Evolutionary conservation across 371 early-diverging fungal genomes (phyloP), one percentile per base, ranked within the genome.

Genomic region (Mucor saturninus): DNA sequence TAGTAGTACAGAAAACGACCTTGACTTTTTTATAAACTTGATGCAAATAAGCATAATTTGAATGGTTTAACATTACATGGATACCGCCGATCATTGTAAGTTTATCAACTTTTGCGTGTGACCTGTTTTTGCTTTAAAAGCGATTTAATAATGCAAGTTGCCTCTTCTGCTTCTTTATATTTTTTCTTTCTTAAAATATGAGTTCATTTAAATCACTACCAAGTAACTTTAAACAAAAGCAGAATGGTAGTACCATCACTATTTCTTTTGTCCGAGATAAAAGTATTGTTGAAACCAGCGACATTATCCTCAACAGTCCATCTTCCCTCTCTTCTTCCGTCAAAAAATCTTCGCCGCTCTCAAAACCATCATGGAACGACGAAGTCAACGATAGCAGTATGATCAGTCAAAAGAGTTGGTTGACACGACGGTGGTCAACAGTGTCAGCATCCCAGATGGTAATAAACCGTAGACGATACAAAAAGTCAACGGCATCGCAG

Each of bases 391-490:
- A 48, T 7, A 39, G 50, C 39, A 43, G 51, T 21, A 43, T 53
- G 14, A 37, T 43, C 2, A 61, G 61, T 37, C 15, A 45, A 5
- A 54, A 54, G 28, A 61, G 61, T 28, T 62, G 62, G 65, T 40
- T 59, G 21, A 59, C 52, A 11, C 65, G 43, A 48, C 60, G 68
- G 3, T 67, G 68, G 68, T 67, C 68, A 1, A 67, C 63, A 29
- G 26, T 67, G 3, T 67, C 68, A 3, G 59, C 54, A 2, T 48
- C 65, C 42, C 15, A 54, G 0, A 30, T 62, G 14, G 28, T 48
- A 0, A 21, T 21, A 21, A 21, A 21, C 21, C 37, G 48, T n/a
- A 38, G 31, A 54, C 39, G 53, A 8, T 9, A 29, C n/a, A 49
- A 68, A n/a, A 54, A 64, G 39, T 43, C 10, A 15, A 29, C 26